phyloP scores from a whole-genome alignment of 345 rosid genomes.

The Euphorbia lathyris region DNA sequence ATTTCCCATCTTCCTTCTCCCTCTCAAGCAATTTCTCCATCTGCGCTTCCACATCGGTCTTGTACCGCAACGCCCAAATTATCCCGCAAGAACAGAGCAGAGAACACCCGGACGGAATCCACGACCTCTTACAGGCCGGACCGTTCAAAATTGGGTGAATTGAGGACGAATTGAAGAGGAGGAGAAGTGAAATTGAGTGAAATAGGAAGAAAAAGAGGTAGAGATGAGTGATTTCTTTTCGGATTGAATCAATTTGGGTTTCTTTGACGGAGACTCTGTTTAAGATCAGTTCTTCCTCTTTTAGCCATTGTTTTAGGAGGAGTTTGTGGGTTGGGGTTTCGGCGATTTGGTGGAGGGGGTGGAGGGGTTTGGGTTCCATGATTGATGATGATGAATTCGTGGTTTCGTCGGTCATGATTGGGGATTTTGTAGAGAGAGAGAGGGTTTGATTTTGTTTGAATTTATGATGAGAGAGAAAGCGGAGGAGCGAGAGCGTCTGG shows the following conservation, averaged over 20 bases:
- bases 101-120: constrained; percentile 80
- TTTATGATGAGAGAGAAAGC: constrained; percentile 9
- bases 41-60: constrained; percentile 69
- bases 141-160: constrained; percentile 1
- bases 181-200: constrained; percentile 67
- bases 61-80: constrained; percentile 83
- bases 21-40: constrained; percentile 73
- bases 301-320: constrained; percentile 91
- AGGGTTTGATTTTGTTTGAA: neutral
- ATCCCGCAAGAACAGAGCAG: constrained; percentile 69
- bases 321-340: constrained; percentile 92
- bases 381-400: constrained; percentile 40
- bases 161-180: constrained; percentile 72
- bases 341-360: constrained; percentile 90
- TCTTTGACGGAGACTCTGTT: constrained; percentile 71
- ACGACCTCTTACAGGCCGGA: constrained; percentile 51
- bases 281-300: constrained; percentile 85
- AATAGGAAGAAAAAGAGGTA: constrained; percentile 87
- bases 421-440: constrained; percentile 3
- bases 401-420: constrained; percentile 47
- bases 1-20: constrained; percentile 83
- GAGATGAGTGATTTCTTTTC: constrained; percentile 72
- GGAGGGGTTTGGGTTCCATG: constrained; percentile 47
- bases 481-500: neutral
- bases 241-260: constrained; percentile 68